phyloP scores from a whole-genome alignment of 768 basidiomycete genomes.

The Naganishia onofrii region DNA sequence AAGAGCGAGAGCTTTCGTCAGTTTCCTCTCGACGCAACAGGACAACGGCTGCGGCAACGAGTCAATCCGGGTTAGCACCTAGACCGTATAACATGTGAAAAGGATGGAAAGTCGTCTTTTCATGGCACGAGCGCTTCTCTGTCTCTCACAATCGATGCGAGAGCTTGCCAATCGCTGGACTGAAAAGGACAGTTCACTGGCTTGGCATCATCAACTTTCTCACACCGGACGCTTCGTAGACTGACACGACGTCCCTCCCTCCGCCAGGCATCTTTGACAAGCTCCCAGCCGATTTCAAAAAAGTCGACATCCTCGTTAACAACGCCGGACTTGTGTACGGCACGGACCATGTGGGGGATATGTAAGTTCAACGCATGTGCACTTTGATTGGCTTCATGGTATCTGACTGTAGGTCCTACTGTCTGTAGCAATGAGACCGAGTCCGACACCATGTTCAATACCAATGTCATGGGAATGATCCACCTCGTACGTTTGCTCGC shows the following conservation, averaged over 20 bases:
- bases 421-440: slow-evolving; percentile 29
- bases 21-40: too few relatives aligned
- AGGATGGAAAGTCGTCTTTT: too few relatives aligned
- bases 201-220: too few relatives aligned
- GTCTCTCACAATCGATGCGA: too few relatives aligned
- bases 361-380: slow-evolving; percentile 28
- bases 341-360: slow-evolving; percentile 75
- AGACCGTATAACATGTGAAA: too few relatives aligned
- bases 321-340: slow-evolving; percentile 90
- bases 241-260: not conserved
- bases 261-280: slow-evolving; percentile 61
- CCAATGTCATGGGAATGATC: slow-evolving; percentile 77
- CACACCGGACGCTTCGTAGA: too few relatives aligned
- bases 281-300: slow-evolving; percentile 66
- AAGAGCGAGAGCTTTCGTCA: too few relatives aligned
- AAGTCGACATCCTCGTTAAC: slow-evolving; percentile 73
- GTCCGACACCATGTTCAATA: slow-evolving; percentile 37
- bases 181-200: too few relatives aligned
- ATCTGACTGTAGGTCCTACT: slow-evolving; percentile 26
- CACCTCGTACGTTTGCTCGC: slow-evolving; percentile 58
- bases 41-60: too few relatives aligned
- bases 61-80: too few relatives aligned
- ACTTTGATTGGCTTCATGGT: too few relatives aligned
- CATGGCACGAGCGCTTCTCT: too few relatives aligned
- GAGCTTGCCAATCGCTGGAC: not conserved